Evolutionary conservation across 768 basidiomycete species (phyloP).

Genomic region (Flagelloscypha sp.): DNA sequence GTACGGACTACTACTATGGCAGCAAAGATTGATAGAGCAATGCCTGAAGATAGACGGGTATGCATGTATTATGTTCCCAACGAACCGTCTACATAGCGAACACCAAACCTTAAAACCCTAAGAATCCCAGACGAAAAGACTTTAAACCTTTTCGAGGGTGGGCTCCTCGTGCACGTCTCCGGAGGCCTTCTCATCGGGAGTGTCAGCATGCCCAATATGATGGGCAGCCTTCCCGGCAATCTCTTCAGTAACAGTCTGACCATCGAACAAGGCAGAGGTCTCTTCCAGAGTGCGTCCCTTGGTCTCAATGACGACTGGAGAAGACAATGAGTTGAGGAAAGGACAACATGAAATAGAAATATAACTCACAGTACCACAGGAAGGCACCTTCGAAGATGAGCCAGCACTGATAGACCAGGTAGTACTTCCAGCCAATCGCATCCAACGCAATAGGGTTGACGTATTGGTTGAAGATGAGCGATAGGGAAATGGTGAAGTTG

Average conservation of each 20-base stretch:
- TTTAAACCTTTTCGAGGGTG: too few relatives aligned
- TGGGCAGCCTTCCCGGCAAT: conserved; percentile 23
- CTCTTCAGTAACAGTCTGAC: conserved; percentile 39
- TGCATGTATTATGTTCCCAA: too few relatives aligned
- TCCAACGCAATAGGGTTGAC: conserved; percentile 75
- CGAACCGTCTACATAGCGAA: too few relatives aligned
- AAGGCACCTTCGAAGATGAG: conserved; percentile 57
- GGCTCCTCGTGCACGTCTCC: too few relatives aligned
- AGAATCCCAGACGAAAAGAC: too few relatives aligned
- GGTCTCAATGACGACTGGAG: conserved; percentile 53
- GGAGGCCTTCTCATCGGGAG: conserved; percentile 7
- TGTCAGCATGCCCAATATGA: conserved; percentile 13
- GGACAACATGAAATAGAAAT: not conserved
- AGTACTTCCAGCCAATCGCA: conserved; percentile 67
- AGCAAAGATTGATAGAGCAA: too few relatives aligned
- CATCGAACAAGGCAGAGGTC: conserved; percentile 76
- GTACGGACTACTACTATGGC: too few relatives aligned
- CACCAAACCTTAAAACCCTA: too few relatives aligned
- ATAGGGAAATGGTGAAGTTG: conserved; percentile 67
- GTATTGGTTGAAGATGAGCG: conserved; percentile 87
- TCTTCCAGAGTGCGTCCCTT: conserved; percentile 70
- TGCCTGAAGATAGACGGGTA: too few relatives aligned
- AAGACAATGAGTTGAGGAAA: not conserved
- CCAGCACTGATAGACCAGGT: conserved; percentile 68
- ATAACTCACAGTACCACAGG: conserved; percentile 45